Evolutionary conservation across 345 rosid species (phyloP), one percentile per base, ranked within the genome.

Genomic region (Adansonia digitata): DNA sequence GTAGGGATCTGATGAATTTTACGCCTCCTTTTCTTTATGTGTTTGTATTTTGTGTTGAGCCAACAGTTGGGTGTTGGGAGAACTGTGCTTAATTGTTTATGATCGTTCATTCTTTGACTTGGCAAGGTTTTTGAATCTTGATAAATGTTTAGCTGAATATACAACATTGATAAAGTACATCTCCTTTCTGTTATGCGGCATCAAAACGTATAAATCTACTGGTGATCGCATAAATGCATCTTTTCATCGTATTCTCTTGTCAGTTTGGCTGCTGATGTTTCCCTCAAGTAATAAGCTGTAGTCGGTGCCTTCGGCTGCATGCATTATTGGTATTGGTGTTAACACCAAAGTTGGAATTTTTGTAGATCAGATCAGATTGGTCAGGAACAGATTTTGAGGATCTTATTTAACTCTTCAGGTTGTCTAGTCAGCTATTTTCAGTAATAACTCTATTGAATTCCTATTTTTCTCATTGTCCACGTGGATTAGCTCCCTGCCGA

Each of bases 401-500:
- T 48, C 40, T 45, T 5, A n/a, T 68, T 45, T 3, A 68, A 8
- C 72, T 59, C 49, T n/a, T 5, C 34, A 27, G 57, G n/a, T n/a
- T n/a, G n/a, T n/a, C n/a, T n/a, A n/a, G n/a, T n/a, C n/a, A n/a
- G n/a, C n/a, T n/a, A n/a, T n/a, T n/a, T n/a, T n/a, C n/a, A n/a
- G n/a, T n/a, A n/a, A n/a, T n/a, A n/a, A n/a, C n/a, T n/a, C n/a
- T n/a, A n/a, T n/a, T n/a, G n/a, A n/a, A n/a, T n/a, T n/a, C n/a
- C n/a, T n/a, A n/a, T n/a, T n/a, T n/a, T n/a, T n/a, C n/a, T n/a
- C 7, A 39, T 24, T 51, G 49, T 37, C 31, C 74, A 71, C 64
- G 49, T 71, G 74, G 65, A 15, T 71, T 35, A 31, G 20, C 9
- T 71, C 4, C 11, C 22, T 24, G 39, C 74, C 74, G 74, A 56